Conservation (phyloP, 768 basidiomycete genomes). For the Pisolithus tinctorius region DNA sequence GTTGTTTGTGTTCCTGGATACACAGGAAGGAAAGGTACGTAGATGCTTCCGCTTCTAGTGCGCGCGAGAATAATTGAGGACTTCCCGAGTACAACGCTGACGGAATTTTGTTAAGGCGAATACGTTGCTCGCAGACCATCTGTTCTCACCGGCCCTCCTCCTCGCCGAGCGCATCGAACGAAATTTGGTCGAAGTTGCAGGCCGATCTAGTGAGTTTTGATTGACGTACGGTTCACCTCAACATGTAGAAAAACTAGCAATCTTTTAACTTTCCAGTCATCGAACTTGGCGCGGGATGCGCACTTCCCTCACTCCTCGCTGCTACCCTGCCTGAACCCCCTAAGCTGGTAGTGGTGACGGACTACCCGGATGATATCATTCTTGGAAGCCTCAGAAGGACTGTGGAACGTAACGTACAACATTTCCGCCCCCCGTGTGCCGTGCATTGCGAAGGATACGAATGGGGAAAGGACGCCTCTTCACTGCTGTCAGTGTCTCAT, state of each 20-base stretch:
- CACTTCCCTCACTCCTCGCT: slow-evolving; percentile 57
- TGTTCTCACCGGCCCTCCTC: slow-evolving; percentile 64
- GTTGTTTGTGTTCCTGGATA: too few species aligned
- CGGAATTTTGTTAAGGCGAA: slow-evolving; percentile 44
- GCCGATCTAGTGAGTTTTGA: slow-evolving; percentile 34
- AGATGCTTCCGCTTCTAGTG: background rate
- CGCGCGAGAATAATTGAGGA: background rate
- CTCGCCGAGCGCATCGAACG: slow-evolving; percentile 62
- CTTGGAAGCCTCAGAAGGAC: slow-evolving; percentile 51
- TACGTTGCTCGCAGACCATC: slow-evolving; percentile 64
- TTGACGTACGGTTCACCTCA: background rate
- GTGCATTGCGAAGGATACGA: slow-evolving; percentile 49
- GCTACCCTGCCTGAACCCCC: slow-evolving; percentile 41
- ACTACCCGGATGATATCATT: slow-evolving; percentile 62
- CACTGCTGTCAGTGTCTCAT: slow-evolving; percentile 39
- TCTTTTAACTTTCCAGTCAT: slow-evolving; percentile 35
- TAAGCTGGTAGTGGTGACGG: slow-evolving; percentile 51
- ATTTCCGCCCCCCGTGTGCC: slow-evolving; percentile 32
- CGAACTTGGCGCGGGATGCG: slow-evolving; percentile 69
- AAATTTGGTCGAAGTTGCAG: slow-evolving; percentile 37
- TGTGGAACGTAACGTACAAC: slow-evolving; percentile 39
- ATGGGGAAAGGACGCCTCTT: slow-evolving; percentile 50
- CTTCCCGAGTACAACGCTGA: background rate
- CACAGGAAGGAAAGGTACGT: slow-evolving; percentile 55
- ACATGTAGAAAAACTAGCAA: background rate